Percentiles rank a stretch among this genome's conserved stretches.
These are phyloP conservation scores for Eucalyptus regnans DNA, from an alignment of 345 rosid species.

Conservation along the genomic window DNA sequence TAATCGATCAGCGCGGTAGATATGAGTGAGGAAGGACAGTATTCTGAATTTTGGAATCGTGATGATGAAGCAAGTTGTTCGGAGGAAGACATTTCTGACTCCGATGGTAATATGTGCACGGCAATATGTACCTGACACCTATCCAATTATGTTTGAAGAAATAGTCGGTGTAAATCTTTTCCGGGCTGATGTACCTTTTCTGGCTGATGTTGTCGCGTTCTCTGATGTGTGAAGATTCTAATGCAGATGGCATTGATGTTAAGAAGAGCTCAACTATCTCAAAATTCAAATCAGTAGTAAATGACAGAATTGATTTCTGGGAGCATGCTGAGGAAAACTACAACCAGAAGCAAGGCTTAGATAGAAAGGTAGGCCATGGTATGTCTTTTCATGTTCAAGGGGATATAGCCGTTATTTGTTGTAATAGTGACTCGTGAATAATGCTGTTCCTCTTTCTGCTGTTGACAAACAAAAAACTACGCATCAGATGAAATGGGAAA, in stretches of 20 bases:
- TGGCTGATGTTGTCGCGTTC: not conserved
- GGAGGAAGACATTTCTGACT: constrained; percentile 88
- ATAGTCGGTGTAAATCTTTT: not conserved
- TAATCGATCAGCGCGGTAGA: constrained; percentile 30
- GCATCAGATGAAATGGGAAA: not conserved
- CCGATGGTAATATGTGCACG: constrained; percentile 34
- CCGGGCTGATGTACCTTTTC: too few species aligned
- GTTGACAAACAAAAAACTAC: not conserved
- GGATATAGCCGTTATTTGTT: not conserved
- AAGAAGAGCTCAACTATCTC: constrained; percentile 27
- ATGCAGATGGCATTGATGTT: constrained; percentile 38
- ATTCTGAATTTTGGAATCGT: constrained; percentile 92
- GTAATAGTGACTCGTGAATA: not conserved
- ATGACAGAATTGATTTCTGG: constrained; percentile 52
- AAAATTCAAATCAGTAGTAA: constrained; percentile 35
- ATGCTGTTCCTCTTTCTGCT: not conserved
- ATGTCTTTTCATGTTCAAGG: not conserved
- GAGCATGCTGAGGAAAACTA: constrained; percentile 68
- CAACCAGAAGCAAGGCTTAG: constrained; percentile 20
- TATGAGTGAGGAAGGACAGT: constrained; percentile 20
- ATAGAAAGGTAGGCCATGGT: constrained; percentile 38
- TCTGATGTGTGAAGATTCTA: not conserved
- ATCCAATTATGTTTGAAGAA: not conserved
- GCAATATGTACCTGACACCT: not conserved
- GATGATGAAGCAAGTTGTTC: constrained; percentile 66